These are phyloP conservation scores for Fusarium denticulatum DNA, from an alignment of 2,329 filamentous ascomycete genomes.

Conservation along the genomic window DNA sequence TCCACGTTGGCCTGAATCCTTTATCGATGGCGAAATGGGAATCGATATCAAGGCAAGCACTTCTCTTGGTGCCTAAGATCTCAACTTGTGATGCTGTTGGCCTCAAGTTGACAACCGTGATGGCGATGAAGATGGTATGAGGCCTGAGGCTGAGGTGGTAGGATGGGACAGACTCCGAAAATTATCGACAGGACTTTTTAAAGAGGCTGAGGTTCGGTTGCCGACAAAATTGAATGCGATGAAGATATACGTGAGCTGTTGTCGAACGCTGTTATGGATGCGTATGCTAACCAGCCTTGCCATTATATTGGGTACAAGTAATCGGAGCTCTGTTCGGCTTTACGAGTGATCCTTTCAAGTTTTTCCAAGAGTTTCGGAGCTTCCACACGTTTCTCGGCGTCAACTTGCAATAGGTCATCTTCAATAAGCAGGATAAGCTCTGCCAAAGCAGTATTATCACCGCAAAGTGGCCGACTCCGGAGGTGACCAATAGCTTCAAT, in stretches of 20 bases:
- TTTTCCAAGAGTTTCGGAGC: not conserved
- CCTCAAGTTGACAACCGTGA: conserved; percentile 96
- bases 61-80: conserved; percentile 77
- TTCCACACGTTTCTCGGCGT: not conserved
- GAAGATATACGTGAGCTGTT: fast-evolving
- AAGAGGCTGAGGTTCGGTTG: fast-evolving
- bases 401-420: not conserved
- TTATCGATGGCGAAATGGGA: not conserved
- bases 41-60: not conserved
- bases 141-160: too few species aligned
- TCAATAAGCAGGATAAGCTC: conserved; percentile 8
- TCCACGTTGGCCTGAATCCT: not conserved
- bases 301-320: not conserved
- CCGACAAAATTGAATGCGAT: fast-evolving
- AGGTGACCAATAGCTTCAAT: not conserved
- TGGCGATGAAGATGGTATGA: conserved; percentile 71
- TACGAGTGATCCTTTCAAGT: not conserved
- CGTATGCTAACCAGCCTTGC: not conserved
- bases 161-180: too few species aligned
- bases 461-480: not conserved
- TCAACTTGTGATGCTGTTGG: conserved; percentile 85
- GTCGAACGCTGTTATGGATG: not conserved
- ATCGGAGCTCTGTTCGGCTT: not conserved
- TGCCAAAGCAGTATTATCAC: not conserved
- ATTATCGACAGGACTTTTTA: not conserved